phyloP scores from a whole-genome alignment of 371 early-diverging fungal genomes.

The Mortierella sp. region DNA sequence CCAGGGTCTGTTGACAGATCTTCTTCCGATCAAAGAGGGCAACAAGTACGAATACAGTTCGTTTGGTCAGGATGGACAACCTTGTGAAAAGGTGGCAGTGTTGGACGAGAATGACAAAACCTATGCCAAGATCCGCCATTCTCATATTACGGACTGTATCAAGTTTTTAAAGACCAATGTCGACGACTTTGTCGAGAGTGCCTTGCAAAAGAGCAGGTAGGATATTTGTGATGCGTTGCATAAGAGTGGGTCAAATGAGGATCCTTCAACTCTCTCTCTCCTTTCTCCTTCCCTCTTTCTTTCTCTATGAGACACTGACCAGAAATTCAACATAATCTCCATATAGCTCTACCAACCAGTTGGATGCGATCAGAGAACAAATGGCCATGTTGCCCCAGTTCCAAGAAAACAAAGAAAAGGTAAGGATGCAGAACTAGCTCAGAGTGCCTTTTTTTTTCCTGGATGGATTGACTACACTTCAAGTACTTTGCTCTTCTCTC shows the following conservation, averaged over 20 bases:
- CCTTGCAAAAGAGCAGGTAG: conserved; percentile 45
- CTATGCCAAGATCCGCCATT: conserved; percentile 87
- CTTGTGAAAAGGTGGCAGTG: conserved; percentile 37
- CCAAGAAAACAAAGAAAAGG: conserved; percentile 84
- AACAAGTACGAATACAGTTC: conserved; percentile 70
- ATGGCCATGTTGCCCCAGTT: conserved; percentile 93
- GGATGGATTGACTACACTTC: no score
- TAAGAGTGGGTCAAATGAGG: no score
- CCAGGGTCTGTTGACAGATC: conserved; percentile 92
- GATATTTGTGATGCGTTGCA: no score
- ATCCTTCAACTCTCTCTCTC: no score
- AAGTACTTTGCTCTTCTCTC: neutral
- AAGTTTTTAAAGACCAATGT: conserved; percentile 84
- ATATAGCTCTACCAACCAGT: conserved; percentile 59
- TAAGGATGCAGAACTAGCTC: neutral
- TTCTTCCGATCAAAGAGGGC: conserved; percentile 79
- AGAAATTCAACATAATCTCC: neutral
- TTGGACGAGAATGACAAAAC: conserved; percentile 79
- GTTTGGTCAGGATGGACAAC: conserved; percentile 43
- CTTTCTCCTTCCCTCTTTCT: no score
- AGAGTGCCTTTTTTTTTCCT: neutral
- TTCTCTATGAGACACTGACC: neutral
- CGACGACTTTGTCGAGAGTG: conserved; percentile 70
- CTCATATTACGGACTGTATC: conserved; percentile 93
- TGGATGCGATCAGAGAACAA: conserved; percentile 88